Base-by-base conservation (phyloP, 2,329 filamentous ascomycete genomes). In the Thielaviopsis euricoi region DNA sequence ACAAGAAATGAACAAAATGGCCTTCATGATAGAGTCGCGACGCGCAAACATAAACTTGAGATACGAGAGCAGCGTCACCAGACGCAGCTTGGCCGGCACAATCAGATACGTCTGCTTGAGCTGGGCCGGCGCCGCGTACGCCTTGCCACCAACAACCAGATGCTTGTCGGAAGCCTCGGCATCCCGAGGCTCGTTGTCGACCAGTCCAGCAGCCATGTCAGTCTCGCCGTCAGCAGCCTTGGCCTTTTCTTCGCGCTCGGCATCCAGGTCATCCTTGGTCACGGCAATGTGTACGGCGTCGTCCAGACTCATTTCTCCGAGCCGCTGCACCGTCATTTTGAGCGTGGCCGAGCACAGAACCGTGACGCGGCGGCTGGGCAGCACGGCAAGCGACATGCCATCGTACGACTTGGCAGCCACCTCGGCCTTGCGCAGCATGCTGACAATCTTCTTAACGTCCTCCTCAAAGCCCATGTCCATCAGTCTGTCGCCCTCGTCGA, bases 401-500 rank as follows among this genome's bases (percentile, higher is more conserved):
- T 82, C 81, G 43, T 78, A 77, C 29, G 80, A 81, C 58, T 77
- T 79, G 58, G 78, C 77, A 43, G 77, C 74, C 21, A 85, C 68
- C 29, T 75, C 71, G 58, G 85, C 78, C 51, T 83, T 73, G 62
- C 89, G 83, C 58, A 97, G 80, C 62, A 86, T 86, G 58, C 81
- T 77, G 17, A 98, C 86, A 62, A 96, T 91, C 61, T 85, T 86
- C 66, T 87, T 86, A 60, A 98, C 81, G 66, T 97, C 91, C 57
- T 96, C 84, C 70, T 97, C 93, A 64, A 98, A 98, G 0, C 93
- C 93, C 66, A 97, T 78, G 67, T 98, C 93, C 91, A 98, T 96
- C 67, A 98, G 74, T n/a, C 93, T 81, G 75, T 98, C 93, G 29
- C 93, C 93, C 71, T 98, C 93, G 65, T 98, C 93, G 6, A 98